These are phyloP conservation scores for Chaetomium globosum DNA, from an alignment of 2,329 filamentous ascomycete species.

Conservation along the genomic window DNA sequence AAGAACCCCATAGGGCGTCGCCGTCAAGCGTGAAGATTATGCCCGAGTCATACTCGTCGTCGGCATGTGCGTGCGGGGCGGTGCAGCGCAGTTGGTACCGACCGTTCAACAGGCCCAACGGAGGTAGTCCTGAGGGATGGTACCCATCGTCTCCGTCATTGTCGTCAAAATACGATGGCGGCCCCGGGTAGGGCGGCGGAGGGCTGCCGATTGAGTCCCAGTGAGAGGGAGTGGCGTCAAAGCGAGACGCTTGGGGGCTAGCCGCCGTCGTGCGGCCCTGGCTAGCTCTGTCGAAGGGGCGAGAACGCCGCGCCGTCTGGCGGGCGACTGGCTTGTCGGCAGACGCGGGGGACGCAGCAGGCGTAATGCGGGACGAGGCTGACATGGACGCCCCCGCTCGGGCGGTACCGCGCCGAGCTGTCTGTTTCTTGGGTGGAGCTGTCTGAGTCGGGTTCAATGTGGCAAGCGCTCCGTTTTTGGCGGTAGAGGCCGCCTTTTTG, in stretches of 20 bases:
- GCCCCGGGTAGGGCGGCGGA: conserved; percentile 28
- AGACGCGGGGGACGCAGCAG: background rate
- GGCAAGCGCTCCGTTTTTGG: too few species aligned
- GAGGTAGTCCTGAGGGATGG: conserved; percentile 25
- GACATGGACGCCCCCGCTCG: background rate
- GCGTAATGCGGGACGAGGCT: conserved; percentile 9
- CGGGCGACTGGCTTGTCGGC: background rate
- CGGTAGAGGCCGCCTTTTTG: conserved; percentile 8
- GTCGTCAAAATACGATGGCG: conserved; percentile 1
- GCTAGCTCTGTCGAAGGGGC: conserved; percentile 7
- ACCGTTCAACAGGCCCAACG: conserved; percentile 50
- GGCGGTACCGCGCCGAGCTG: conserved; percentile 16
- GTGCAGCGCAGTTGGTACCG: conserved; percentile 45
- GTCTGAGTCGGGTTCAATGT: background rate
- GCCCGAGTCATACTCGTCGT: conserved; percentile 37
- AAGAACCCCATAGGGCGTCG: conserved; percentile 50
- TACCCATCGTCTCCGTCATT: conserved; percentile 25
- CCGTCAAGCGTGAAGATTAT: conserved; percentile 47
- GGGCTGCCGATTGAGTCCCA: conserved; percentile 25
- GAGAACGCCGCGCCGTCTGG: conserved; percentile 14
- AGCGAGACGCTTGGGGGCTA: background rate
- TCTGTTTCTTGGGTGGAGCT: background rate
- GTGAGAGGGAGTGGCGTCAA: conserved; percentile 18
- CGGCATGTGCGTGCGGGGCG: conserved; percentile 8
- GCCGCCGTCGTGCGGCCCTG: background rate